These are phyloP conservation scores for Suaeda aralocaspica DNA, from an alignment of 148 eudicot genomes.

Conservation along the genomic window DNA sequence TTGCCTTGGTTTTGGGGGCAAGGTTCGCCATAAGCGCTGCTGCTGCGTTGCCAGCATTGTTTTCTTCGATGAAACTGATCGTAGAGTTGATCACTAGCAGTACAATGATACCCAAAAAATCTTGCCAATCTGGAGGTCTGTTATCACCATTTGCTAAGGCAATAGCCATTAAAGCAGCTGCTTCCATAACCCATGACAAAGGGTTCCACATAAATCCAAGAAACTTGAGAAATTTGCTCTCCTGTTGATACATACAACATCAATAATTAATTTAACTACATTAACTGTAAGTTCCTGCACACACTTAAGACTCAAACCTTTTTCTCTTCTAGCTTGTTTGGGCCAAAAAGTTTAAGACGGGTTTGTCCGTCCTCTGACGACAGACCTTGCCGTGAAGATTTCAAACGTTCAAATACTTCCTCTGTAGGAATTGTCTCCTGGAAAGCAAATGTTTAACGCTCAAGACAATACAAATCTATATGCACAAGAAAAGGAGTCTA, in stretches of 20 bases:
- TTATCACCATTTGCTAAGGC: constrained; percentile 55
- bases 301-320: constrained; percentile 43
- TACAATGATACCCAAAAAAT: constrained; percentile 55
- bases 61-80: constrained; percentile 71
- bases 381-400: constrained; percentile 54
- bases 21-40: constrained; percentile 78
- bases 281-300: too few relatives aligned
- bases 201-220: constrained; percentile 74
- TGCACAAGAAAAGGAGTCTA: too few relatives aligned
- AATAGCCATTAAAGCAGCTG: constrained; percentile 62
- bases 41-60: constrained; percentile 75
- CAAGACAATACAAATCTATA: too few relatives aligned
- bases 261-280: too few relatives aligned
- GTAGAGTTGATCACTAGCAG: constrained; percentile 65
- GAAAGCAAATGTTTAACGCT: too few relatives aligned
- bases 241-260: too few relatives aligned
- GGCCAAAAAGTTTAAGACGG: constrained; percentile 54
- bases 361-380: constrained; percentile 42
- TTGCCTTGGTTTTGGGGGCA: constrained; percentile 70
- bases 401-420: constrained; percentile 60
- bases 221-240: constrained; percentile 52
- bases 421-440: constrained; percentile 70
- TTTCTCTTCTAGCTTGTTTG: constrained; percentile 72
- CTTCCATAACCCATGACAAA: constrained; percentile 67
- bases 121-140: constrained; percentile 65